Conservation (phyloP, 2,329 filamentous ascomycete genomes). For the Sphaceloma murrayae region DNA sequence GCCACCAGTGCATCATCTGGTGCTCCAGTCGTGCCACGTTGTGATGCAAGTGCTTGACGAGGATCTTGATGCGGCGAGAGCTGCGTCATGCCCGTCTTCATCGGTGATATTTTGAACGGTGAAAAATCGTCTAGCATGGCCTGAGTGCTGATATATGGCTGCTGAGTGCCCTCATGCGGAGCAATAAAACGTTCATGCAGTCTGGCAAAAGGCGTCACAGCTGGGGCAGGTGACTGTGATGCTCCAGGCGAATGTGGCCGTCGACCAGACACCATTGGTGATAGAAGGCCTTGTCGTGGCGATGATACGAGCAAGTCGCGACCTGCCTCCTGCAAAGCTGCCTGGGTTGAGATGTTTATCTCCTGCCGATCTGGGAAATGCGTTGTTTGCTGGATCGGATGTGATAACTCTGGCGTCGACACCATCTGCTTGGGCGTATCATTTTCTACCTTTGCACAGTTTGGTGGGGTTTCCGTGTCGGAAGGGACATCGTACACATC, state of each 20-base stretch:
- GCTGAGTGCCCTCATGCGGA: conserved; percentile 20
- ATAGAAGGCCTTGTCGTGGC: conserved; percentile 7
- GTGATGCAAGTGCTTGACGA: too few relatives aligned
- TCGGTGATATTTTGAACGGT: conserved; percentile 16
- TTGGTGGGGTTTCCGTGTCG: background rate
- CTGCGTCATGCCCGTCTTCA: background rate
- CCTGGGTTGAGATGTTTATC: conserved; percentile 25
- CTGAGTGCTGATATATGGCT: conserved; percentile 34
- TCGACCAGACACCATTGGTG: conserved; percentile 25
- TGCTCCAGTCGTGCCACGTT: background rate
- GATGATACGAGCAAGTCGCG: conserved; percentile 18
- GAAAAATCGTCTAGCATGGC: conserved; percentile 33
- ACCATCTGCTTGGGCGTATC: too few relatives aligned
- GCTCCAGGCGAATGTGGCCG: conserved; percentile 31
- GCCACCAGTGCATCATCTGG: background rate
- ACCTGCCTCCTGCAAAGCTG: conserved; percentile 19
- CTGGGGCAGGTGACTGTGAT: conserved; percentile 27
- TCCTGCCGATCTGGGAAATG: background rate
- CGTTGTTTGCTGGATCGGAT: background rate
- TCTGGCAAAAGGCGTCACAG: conserved; percentile 19
- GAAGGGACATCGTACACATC: conserved; percentile 6
- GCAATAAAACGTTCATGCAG: conserved; percentile 20
- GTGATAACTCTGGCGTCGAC: background rate
- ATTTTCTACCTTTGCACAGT: background rate
- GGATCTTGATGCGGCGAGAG: background rate